These are phyloP conservation scores for Penicillium silybi DNA, from an alignment of 495 filamentous ascomycete genomes.

Conservation along the genomic window DNA sequence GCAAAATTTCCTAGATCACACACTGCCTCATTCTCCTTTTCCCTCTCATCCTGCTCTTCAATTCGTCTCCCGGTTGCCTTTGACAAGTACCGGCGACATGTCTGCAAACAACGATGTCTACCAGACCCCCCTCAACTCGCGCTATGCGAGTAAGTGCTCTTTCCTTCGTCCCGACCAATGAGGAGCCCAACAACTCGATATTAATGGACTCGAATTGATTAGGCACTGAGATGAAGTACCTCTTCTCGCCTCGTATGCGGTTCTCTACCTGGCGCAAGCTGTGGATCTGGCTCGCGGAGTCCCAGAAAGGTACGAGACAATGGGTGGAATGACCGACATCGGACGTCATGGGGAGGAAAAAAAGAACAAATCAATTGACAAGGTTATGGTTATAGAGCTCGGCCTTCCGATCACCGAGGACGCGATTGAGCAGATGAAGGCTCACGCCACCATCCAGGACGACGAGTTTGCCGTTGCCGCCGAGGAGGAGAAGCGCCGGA, in stretches of 20 bases:
- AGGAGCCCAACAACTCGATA: conserved; percentile 5
- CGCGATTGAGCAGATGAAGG: conserved; percentile 70
- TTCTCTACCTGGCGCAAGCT: conserved; percentile 73
- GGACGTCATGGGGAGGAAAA: conserved; percentile 5
- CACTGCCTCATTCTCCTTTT: conserved; percentile 14
- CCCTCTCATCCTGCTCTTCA: conserved; percentile 20
- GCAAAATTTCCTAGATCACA: conserved; percentile 34
- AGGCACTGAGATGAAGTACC: conserved; percentile 48
- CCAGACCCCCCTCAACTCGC: conserved; percentile 67
- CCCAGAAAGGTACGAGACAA: conserved; percentile 57
- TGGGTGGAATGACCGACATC: conserved; percentile 11
- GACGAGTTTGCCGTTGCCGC: conserved; percentile 72
- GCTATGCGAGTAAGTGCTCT: conserved; percentile 61
- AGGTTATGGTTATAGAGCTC: conserved; percentile 37
- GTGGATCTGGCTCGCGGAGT: conserved; percentile 82
- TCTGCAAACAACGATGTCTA: conserved; percentile 61
- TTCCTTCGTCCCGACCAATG: conserved; percentile 5
- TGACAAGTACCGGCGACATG: conserved; percentile 42
- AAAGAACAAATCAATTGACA: conserved; percentile 19
- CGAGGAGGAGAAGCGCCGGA: conserved; percentile 73
- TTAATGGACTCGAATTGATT: conserved; percentile 9
- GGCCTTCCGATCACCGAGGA: conserved; percentile 60
- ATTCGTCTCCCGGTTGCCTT: conserved; percentile 18
- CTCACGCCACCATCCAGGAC: conserved; percentile 68
- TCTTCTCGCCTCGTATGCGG: conserved; percentile 71